Percentiles rank a stretch among this genome's conserved stretches.
Conservation (phyloP, 257 asterid species). For the Nicotiana undulata region DNA sequence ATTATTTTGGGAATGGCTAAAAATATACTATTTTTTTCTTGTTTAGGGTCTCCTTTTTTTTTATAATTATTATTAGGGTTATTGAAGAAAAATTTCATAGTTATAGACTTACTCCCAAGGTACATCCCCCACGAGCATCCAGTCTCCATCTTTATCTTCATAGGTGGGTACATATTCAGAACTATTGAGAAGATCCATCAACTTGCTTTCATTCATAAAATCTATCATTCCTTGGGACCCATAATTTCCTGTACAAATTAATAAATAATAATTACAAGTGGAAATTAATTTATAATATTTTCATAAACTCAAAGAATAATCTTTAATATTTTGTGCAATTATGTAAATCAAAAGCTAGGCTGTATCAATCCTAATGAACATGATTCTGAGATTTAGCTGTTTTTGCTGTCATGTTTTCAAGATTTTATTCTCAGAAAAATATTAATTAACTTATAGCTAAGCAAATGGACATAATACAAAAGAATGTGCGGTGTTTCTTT, state of each 20-base stretch:
- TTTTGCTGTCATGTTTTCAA: neutral
- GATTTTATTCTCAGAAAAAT: neutral
- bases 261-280: neutral
- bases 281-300: neutral
- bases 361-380: conserved; percentile 2
- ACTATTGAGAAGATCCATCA: conserved; percentile 46
- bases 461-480: neutral
- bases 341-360: conserved; percentile 3
- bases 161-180: conserved; percentile 51
- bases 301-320: neutral
- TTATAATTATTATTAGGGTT: neutral
- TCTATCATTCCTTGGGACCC: conserved; percentile 51
- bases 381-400: neutral
- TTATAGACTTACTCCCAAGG: conserved; percentile 45
- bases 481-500: neutral
- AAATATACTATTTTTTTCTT: neutral
- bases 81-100: neutral
- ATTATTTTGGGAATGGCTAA: too few species aligned
- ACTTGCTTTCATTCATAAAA: conserved; percentile 47
- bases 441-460: neutral
- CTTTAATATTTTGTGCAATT: neutral
- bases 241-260: conserved; percentile 29
- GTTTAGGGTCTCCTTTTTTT: neutral
- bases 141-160: conserved; percentile 59
- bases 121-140: conserved; percentile 59